Conservation (phyloP, 257 asterid species). For the Haberlea rhodopensis region DNA sequence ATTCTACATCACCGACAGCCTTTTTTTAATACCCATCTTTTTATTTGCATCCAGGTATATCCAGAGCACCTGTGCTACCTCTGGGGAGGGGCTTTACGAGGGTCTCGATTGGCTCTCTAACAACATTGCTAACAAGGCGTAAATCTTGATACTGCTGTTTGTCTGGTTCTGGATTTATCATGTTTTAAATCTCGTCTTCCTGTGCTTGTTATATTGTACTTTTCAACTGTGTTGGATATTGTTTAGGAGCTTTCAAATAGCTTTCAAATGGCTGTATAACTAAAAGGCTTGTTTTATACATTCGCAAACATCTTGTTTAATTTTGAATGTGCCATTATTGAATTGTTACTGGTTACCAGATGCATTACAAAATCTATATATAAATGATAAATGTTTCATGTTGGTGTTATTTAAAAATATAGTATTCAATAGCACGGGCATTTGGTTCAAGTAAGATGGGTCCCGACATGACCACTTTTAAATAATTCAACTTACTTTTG, state of each 20-base stretch:
- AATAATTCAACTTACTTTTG: too few relatives aligned
- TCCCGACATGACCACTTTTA: too few relatives aligned
- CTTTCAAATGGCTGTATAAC: too few relatives aligned
- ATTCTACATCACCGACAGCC: not conserved
- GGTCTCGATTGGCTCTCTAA: slow-evolving; percentile 66
- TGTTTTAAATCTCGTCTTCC: slow-evolving; percentile 20
- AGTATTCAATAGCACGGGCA: too few relatives aligned
- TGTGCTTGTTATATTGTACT: slow-evolving; percentile 24
- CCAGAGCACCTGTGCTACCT: slow-evolving; percentile 65
- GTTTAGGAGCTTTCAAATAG: slow-evolving; percentile 35
- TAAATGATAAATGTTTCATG: too few relatives aligned
- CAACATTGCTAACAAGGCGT: slow-evolving; percentile 61
- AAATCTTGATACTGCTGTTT: not conserved
- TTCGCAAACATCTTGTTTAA: not conserved
- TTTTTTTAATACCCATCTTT: not conserved
- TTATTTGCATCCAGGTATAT: slow-evolving; percentile 42
- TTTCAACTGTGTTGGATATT: slow-evolving; percentile 19
- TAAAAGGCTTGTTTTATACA: not conserved
- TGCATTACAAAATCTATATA: too few relatives aligned
- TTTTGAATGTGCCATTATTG: not conserved
- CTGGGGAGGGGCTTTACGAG: slow-evolving; percentile 62
- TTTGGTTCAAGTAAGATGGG: too few relatives aligned
- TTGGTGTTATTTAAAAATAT: too few relatives aligned
- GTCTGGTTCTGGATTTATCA: slow-evolving; percentile 26
- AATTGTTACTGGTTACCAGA: too few relatives aligned